Base-by-base conservation (phyloP, 495 filamentous ascomycete species). In the Penicillium lividum region DNA sequence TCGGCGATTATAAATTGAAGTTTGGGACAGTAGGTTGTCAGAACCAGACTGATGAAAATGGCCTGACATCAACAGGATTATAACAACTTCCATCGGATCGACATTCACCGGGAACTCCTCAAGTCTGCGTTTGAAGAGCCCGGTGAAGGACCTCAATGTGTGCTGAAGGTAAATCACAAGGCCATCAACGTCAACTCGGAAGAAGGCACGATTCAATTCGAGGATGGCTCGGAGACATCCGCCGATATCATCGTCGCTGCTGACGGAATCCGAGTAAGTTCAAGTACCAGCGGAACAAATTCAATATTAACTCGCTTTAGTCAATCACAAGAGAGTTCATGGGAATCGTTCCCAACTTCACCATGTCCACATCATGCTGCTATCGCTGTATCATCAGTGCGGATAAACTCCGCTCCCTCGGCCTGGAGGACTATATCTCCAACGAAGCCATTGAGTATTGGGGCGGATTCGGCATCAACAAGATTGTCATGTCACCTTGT, bases 381-480 rank as follows among this genome's bases (percentile, higher is more conserved):
- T 71, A 68, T 25, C 60, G 64, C 25, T 71, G 68, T 55, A 68
- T 71, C 42, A 71, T 73, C 22, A 52, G 59, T 6, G 64, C 70
- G 2, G 66, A 67, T n/a, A 68, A 71, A 15, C 62, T 71, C 3
- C 68, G 64, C 27, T 31, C 22, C 0, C 59, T 71, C 1, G 68
- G 59, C 0, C 53, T 73, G 3, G 60, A 64, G 5, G 66, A 69
- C 18, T 65, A 66, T 9, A 64, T 68, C 46, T 54, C 54, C 18
- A 70, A 70, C 47, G 63, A 68, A 6, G 69, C 69, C 0, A 68
- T 72, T 44, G 70, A 73, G 33, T 73, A 71, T 53, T 73, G 70
- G 68, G 70, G 70, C 25, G 68, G 68, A 4, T 64, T 66, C n/a
- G 70, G 68, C 1, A 66, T 69, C 31, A 57, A 69, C 59, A 73